Evolutionary conservation across 2,329 filamentous ascomycete species (phyloP), one percentile per base, ranked within the genome.

Genomic region (Proliferodiscus dingleyae): DNA sequence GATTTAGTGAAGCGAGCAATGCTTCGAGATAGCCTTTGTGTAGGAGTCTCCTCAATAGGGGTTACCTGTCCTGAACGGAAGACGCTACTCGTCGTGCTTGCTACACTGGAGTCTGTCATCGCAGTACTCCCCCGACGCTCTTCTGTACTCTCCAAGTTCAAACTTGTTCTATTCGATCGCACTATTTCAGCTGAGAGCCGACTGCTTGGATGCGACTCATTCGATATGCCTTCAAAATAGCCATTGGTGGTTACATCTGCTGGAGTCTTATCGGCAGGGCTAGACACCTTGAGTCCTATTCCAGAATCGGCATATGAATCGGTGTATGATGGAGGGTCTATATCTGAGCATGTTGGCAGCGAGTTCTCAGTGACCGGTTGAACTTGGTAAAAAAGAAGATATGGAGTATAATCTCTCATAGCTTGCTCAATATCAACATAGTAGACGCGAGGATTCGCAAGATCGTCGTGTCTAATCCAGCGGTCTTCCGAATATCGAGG

Each of bases 371-470:
- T 80, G 59, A 94, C 89, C 0, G 91, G 90, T 23, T 94, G 78
- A 32, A 97, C 87, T 64, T 96, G 91, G 61, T 96, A 98, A 66
- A 97, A 97, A 0, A 98, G 72, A 5, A 97, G 76, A 63, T 97
- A 97, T 0, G 93, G 91, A 64, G 89, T 94, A 64, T 96, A 90
- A n/a, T 85, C 77, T 55, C 80, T 84, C 40, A 97, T 69, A 0
- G 87, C 84, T 55, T 84, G 69, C 50, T 87, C 83, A 56, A 83
- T 79, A 52, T 96, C 85, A 80, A 96, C 82, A 44, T 85, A 75
- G 0, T 74, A 75, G 3, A 97, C 85, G 21, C 91, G 80, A 75
- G 28, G 77, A 71, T 80, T 70, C 0, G 65, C 64, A n/a, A 97
- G 71, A 63, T 98, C 93, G 61, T 98, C 93, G 58, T 95, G 96